Base-by-base conservation (phyloP, 768 basidiomycete species). In the Pulveroboletus frians region DNA sequence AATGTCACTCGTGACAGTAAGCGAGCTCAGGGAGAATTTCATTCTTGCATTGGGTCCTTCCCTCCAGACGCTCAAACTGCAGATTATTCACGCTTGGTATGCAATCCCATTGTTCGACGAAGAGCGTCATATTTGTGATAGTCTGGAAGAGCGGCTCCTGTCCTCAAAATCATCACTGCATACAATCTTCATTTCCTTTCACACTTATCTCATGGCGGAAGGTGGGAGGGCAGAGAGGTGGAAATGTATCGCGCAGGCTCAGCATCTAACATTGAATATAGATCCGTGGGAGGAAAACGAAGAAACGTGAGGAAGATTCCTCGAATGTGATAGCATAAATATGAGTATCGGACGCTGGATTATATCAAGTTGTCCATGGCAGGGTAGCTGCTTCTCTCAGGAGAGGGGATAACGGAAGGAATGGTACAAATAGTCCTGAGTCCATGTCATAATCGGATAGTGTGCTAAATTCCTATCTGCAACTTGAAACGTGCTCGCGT, bases 61-160 rank as follows among this genome's bases (percentile, higher is more conserved):
- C 11, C 44, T 71, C 6, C 21, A n/a, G 9, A 65, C 67, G 7
- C 45, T 76, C 47, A 76, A 71, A 52, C 44, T 74, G 9, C 59
- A 65, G 27, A 51, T 73, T n/a, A 61, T 56, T 21, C 65, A 69
- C 40, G 70, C 67, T 5, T 66, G 66, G 65, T 69, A 66, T 54
- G 58, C 65, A 9, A 34, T 50, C 14, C 57, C 68, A 15, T 55
- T 64, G 15, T 49, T 60, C 9, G 54, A 55, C n/a, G 66, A 72
- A 54, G 71, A 71, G 52, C 56, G 59, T 14, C 36, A 38, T 34
- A 49, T 72, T 26, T 69, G 65, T 41, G 55, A 66, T 9, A 53
- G 63, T 18, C 46, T 72, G 23, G 72, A 62, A 41, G 47, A 68
- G 34, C 34, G 48, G n/a, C 17, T 61, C 15, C 23, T 51, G 11